phyloP scores from a whole-genome alignment of 257 asterid genomes.

The Jacaranda mimosifolia region DNA sequence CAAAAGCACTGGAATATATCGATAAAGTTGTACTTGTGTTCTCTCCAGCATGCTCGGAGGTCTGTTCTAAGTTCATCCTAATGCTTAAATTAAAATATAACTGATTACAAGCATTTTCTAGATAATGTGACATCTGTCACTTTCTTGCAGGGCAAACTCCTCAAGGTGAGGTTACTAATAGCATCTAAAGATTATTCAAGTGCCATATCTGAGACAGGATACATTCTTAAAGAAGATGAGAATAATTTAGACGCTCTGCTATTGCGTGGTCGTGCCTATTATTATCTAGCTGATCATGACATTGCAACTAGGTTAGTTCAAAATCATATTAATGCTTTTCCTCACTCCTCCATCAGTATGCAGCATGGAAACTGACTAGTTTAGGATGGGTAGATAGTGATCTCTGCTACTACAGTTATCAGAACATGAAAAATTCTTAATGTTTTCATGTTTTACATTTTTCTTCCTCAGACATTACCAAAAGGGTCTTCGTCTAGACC shows the following conservation, averaged over 20 bases:
- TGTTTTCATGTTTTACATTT: constrained; percentile 19
- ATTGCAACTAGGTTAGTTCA: constrained; percentile 73
- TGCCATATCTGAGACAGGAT: constrained; percentile 87
- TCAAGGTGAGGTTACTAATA: constrained; percentile 70
- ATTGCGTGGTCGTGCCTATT: constrained; percentile 93
- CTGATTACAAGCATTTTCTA: background rate
- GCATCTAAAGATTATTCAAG: constrained; percentile 78
- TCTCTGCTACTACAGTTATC: background rate
- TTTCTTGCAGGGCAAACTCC: constrained; percentile 77
- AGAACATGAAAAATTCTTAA: constrained; percentile 4
- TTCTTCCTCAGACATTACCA: constrained; percentile 78
- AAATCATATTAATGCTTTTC: constrained; percentile 10
- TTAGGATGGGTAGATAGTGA: constrained; percentile 14
- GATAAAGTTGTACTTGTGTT: constrained; percentile 89
- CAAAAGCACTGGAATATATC: constrained; percentile 73
- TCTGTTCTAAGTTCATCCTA: constrained; percentile 34
- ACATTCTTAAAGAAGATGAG: constrained; percentile 88
- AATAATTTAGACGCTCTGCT: constrained; percentile 84
- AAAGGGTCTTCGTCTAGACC: constrained; percentile 95
- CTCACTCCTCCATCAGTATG: constrained; percentile 13
- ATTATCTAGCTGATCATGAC: constrained; percentile 94
- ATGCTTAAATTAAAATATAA: constrained; percentile 1
- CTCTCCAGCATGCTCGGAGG: constrained; percentile 93
- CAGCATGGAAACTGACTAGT: constrained; percentile 1
- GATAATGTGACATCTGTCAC: constrained; percentile 20